Evolutionary conservation across 345 rosid genomes (phyloP), one percentile per base, ranked within the genome.

Genomic region (Noccaea caerulescens): DNA sequence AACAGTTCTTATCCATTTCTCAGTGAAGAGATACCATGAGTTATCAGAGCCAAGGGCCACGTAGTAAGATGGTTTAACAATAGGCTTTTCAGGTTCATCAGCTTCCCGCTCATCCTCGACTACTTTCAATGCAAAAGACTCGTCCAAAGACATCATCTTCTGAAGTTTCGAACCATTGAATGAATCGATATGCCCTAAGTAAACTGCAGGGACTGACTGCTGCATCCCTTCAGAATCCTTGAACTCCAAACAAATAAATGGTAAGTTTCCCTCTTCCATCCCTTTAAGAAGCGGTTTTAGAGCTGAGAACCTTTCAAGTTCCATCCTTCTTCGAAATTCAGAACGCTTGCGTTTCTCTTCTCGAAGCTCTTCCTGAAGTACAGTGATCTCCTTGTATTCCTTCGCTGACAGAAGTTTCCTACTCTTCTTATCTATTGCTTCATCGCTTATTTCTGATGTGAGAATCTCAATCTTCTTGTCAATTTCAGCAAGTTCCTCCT

Each of bases 41-140:
- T 91, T 94, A 81, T 91, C 97, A 63, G 99, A 94, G 63, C 99
- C 97, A 61, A 94, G 96, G 10, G 95, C 97, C 38, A 84, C 86
- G 59, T 89, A 56, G 66, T 83, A 89, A 55, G 92, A 84, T 58
- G 87, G 90, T 71, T 83, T 63, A 42, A 79, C 55, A 72, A 66
- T 81, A 81, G 78, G 77, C 57, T 66, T 64, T 73, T 59, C 85
- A 38, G 49, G 14, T 9, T 78, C 79, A 25, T 56, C 76, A 58
- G 53, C 71, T 13, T 18, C 75, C 18, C 45, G 69, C 45, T 80
- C 76, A n/a, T 58, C 79, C 63, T 60, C 56, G 18, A 58, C 70
- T 34, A 63, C 53, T 13, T 75, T 76, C 69, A 77, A 46, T 30
- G 74, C 80, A 76, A 72, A 84, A 25, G 84, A 69, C 71, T 82